Percentiles rank a stretch among this genome's conserved stretches.
phyloP scores from a whole-genome alignment of 2,329 filamentous ascomycete genomes.

The Pyrenophora graminea region DNA sequence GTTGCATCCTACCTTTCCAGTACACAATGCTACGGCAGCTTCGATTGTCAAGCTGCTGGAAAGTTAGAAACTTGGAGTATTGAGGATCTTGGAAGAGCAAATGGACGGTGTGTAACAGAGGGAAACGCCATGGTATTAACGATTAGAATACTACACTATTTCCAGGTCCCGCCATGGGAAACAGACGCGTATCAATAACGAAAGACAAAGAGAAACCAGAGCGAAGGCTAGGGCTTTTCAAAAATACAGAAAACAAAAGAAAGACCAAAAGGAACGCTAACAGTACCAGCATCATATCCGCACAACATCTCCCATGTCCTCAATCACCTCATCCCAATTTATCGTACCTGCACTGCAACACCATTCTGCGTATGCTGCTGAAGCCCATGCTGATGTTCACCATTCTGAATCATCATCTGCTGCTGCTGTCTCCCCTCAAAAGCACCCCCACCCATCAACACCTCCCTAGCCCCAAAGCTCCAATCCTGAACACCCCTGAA shows the following conservation, averaged over 20 bases:
- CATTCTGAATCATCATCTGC: not conserved
- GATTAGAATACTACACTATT: too few relatives aligned
- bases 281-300: not conserved
- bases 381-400: not conserved
- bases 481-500: conserved; percentile 41
- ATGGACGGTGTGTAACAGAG: too few relatives aligned
- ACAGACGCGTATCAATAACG: too few relatives aligned
- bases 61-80: not conserved
- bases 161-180: too few relatives aligned
- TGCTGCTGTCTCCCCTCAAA: not conserved
- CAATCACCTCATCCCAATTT: too few relatives aligned
- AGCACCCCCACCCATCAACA: conserved; percentile 1
- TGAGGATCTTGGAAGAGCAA: not conserved
- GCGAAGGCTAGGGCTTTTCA: not conserved
- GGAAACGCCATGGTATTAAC: too few relatives aligned
- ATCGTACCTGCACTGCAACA: not conserved
- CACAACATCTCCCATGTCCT: not conserved
- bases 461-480: conserved; percentile 33
- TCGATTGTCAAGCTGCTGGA: conserved; percentile 31
- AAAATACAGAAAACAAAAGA: not conserved
- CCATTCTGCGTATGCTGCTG: not conserved
- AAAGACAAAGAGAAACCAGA: too few relatives aligned
- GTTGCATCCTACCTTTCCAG: conserved; percentile 66
- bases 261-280: not conserved
- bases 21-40: conserved; percentile 64